Base-by-base conservation (phyloP, 768 basidiomycete species). In the Hericium coralloides region DNA sequence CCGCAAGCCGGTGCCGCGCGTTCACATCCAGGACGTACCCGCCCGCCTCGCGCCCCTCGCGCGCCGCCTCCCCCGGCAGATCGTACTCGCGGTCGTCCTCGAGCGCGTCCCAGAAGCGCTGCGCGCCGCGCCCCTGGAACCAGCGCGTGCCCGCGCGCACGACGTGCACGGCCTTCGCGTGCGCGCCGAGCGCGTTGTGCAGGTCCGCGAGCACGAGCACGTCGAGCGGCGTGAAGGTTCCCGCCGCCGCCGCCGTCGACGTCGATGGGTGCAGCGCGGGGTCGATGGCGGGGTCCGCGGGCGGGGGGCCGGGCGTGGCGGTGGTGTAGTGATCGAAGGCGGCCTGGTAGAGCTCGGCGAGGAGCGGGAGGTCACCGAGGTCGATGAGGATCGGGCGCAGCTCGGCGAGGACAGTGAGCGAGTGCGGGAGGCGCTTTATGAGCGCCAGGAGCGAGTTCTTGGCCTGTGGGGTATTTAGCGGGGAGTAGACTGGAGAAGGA, bases 81-180 rank as follows among this genome's bases (percentile, higher is more conserved):
- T 93, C 91, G 65, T 81, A 99, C 70, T 99, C 95, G 51, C 94
- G 76, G 66, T 99, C 95, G 66, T 99, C 95, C 31, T 79, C 80
- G 55, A 84, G 80, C 20, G 78, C 68, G 61, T 93, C 89, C 93
- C 94, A 98, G 57, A 85, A 84, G 55, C 74, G 76, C 66, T 88
- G 85, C 49, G 79, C 73, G 36, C 71, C 73, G 36, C 95, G 74
- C 0, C 92, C 91, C 68, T 98, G 92, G n/a, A 98, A 69, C 95
- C 95, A 98, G 55, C 95, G 73, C 52, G 81, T 86, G 1, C 94
- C 95, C 53, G 74, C 76, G 49, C 87, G 78, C 52, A 95, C 84
- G 1, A 82, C 79, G 12, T 80, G 75, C 15, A 92, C 73, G 0
- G 88, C 89, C 43, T 78, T 74, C 38, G 83, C 83, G 63, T 87